Evolutionary conservation across 2,329 filamentous ascomycete genomes (phyloP).

Genomic region (Penicillium sp.): DNA sequence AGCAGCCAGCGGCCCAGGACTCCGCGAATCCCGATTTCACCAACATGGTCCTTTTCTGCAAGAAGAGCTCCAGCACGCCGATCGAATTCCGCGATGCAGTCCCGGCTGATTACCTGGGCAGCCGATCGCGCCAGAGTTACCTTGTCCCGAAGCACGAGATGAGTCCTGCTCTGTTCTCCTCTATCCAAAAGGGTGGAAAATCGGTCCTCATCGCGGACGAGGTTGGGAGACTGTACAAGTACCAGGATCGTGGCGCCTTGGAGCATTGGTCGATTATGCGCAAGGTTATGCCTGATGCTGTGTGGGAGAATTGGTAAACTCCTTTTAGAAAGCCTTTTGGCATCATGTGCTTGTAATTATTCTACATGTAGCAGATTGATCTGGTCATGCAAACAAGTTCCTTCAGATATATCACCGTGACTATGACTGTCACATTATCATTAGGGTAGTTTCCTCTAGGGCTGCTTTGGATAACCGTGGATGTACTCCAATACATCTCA

Average conservation of each 20-base stretch:
- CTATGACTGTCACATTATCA: too few relatives aligned
- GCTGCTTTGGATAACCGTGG: too few relatives aligned
- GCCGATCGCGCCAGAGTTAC: constrained; percentile 69
- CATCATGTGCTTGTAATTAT: constrained; percentile 1
- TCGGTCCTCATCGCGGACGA: constrained; percentile 52
- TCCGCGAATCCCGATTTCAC: constrained; percentile 71
- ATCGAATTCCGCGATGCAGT: constrained; percentile 70
- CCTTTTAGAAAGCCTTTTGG: not conserved
- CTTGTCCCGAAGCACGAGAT: constrained; percentile 76
- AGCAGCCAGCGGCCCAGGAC: constrained; percentile 62
- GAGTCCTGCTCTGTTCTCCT: constrained; percentile 43
- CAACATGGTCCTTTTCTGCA: constrained; percentile 96
- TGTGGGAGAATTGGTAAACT: constrained; percentile 89
- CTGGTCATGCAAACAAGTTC: too few relatives aligned
- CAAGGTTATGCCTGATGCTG: constrained; percentile 70
- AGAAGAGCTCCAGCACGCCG: constrained; percentile 58
- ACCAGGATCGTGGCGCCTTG: constrained; percentile 75
- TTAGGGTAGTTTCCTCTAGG: too few relatives aligned
- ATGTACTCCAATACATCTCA: too few relatives aligned
- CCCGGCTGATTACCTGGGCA: constrained; percentile 71
- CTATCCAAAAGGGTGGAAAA: constrained; percentile 50
- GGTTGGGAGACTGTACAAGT: constrained; percentile 68
- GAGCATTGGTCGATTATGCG: constrained; percentile 95
- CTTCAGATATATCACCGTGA: too few relatives aligned
- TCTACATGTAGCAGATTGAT: not conserved